Conservation (phyloP, 1,284 basidiomycete species). For the Naganishia sp. region DNA sequence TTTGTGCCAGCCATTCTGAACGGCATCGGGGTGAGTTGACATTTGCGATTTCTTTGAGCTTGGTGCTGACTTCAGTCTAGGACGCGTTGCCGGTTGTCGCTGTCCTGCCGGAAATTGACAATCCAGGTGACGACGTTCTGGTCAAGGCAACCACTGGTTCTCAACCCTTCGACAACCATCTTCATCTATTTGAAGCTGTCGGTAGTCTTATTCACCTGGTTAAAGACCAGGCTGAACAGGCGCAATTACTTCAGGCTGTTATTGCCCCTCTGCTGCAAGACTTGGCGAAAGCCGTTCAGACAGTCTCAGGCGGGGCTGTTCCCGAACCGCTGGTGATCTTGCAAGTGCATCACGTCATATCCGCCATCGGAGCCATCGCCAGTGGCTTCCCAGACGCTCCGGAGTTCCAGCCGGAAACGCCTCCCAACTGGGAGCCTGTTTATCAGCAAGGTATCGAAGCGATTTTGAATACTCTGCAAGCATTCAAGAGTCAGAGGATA, state of each 20-base stretch:
- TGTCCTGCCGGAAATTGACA: conserved; percentile 55
- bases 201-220: conserved; percentile 81
- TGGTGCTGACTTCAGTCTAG: conserved; percentile 39
- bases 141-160: conserved; percentile 72
- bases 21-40: conserved; percentile 61
- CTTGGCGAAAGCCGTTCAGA: conserved; percentile 68
- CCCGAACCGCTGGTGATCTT: conserved; percentile 59
- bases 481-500: conserved; percentile 82
- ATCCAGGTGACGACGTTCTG: conserved; percentile 61
- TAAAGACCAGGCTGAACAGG: conserved; percentile 65
- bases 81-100: conserved; percentile 58
- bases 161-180: conserved; percentile 78
- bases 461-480: conserved; percentile 81
- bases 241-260: conserved; percentile 70
- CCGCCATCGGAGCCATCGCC: conserved; percentile 90
- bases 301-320: conserved; percentile 58
- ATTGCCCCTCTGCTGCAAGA: conserved; percentile 79
- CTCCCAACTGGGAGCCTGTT: conserved; percentile 73
- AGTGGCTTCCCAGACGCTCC: conserved; percentile 95
- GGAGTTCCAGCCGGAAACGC: conserved; percentile 65
- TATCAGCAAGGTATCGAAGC: conserved; percentile 87
- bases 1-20: conserved; percentile 72
- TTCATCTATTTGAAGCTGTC: conserved; percentile 91
- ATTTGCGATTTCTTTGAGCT: neutral
- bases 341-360: conserved; percentile 90